Base-by-base conservation (phyloP, 78 protist genomes). In the Dictyostelium brefeldianum region DNA sequence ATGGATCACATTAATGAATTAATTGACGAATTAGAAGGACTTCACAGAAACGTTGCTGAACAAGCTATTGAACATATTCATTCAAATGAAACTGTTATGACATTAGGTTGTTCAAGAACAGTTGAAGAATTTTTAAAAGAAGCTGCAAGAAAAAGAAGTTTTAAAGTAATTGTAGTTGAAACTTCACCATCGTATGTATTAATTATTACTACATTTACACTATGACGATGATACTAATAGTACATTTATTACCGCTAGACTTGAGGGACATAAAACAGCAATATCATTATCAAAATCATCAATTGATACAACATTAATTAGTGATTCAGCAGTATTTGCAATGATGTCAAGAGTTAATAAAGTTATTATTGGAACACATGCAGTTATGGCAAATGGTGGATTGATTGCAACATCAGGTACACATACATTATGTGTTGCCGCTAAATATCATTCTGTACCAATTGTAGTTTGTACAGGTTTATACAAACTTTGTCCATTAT, bases 331-430 rank as follows among this genome's bases (percentile, higher is more conserved):
- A 31, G 92, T 96, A 25, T 98, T 96, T 69, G 98, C 98, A 47
- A 56, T 98, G 95, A 98, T 98, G 99, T 62, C 98, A 5, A 57
- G 99, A 4, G 98, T 98, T 22, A 96, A 96, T 94, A 98, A 98
- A 80, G 95, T 96, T 31, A 81, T 95, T 0, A 79, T 95, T 25
- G 96, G 96, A 12, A 84, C 98, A 41, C 98, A 95, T 53, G 94
- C 96, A 4, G 97, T 98, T 12, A 89, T 98, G 97, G 99, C 99
- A 5, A 97, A 98, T 64, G 99, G 99, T 53, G 99, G 99, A 15
- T 62, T 98, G 47, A 74, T 98, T 41, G 98, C 98, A 9, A 64
- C 70, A 29, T 81, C 96, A 2, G 99, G 99, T 15, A 46, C 92
- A 29, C 98, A 97, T 78, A 47, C 50, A 7, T 81, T 98, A n/a